Base-by-base conservation (phyloP, 2,329 filamentous ascomycete species). In the Colletotrichum sp. region DNA sequence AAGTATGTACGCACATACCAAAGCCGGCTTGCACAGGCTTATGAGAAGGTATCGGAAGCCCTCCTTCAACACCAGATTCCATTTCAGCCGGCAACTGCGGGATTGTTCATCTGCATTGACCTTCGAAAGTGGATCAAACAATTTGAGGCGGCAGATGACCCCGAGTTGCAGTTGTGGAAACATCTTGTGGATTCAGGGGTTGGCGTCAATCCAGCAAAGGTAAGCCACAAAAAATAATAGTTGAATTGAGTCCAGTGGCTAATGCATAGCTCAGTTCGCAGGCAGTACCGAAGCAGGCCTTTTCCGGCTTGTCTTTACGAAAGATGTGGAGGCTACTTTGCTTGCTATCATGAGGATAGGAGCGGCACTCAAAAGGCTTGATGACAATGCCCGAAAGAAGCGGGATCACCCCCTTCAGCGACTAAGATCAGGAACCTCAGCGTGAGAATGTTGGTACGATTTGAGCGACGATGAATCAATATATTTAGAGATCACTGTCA, bases 311-410 rank as follows among this genome's bases (percentile, higher is more conserved):
- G 44, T 52, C 0, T 52, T 52, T 21, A 21, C n/a, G 1, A 52
- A 52, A 52, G 44, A 52, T 52, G 44, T 52, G 0, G 44, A 52
- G n/a, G n/a, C 44, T 0, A 21, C 44, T 52, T 21, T 4, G 3
- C 4, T 52, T 0, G 44, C 44, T 21, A 21, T 52, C 6, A 1
- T 13, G 3, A 52, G 44, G 44, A 52, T 52, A 2, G 6, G n/a
- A 0, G 10, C 3, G n/a, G 44, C n/a, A 52, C 44, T 52, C 1
- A 13, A 13, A 21, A 52, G 2, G 6, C n/a, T 52, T 21, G 44
- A 21, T 1, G 44, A 3, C 0, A 8, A 21, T 13, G 2, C 1
- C n/a, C 1, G 10, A 52, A 52, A 21, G n/a, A 52, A 21, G 10
- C 10, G n/a, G 2, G 44, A 49, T 8, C 6, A n/a, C 3, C 5